phyloP scores from a whole-genome alignment of 306 rosid species.

The Rubus parviflorus region DNA sequence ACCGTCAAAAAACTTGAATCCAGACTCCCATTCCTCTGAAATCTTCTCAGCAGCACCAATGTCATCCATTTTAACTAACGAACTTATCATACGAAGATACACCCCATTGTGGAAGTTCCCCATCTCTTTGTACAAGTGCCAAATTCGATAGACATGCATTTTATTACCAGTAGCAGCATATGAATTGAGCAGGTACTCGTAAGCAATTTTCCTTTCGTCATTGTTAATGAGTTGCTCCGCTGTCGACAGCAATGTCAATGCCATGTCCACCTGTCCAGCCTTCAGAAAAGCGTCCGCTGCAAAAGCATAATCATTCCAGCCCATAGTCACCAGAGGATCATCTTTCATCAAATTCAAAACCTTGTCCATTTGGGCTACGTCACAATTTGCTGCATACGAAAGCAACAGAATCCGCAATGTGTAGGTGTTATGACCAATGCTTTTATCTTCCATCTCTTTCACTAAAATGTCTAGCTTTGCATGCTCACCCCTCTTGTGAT shows the following conservation, averaged over 20 bases:
- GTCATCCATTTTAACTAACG: slow-evolving; percentile 57
- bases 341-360: neutral
- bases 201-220: neutral
- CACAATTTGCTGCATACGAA: neutral
- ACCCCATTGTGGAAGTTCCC: slow-evolving; percentile 15
- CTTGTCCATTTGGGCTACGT: neutral
- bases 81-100: slow-evolving; percentile 50
- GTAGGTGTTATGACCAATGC: neutral
- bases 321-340: neutral
- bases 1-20: slow-evolving; percentile 28
- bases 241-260: neutral
- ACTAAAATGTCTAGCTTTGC: slow-evolving; percentile 41
- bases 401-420: neutral
- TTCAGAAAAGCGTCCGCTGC: neutral
- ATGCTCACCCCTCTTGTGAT: slow-evolving; percentile 44
- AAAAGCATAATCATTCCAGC: neutral
- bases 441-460: neutral
- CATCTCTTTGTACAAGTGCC: slow-evolving; percentile 38
- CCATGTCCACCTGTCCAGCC: neutral
- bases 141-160: slow-evolving; percentile 59
- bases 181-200: slow-evolving; percentile 1
- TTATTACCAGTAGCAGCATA: slow-evolving; percentile 46
- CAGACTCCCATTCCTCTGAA: slow-evolving; percentile 64
- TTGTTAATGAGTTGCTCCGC: neutral
- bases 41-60: slow-evolving; percentile 57